A percentile compares a stretch with the other conserved stretches of the same genome.
phyloP scores from a whole-genome alignment of 257 asterid genomes.

The Capsicum pubescens region DNA sequence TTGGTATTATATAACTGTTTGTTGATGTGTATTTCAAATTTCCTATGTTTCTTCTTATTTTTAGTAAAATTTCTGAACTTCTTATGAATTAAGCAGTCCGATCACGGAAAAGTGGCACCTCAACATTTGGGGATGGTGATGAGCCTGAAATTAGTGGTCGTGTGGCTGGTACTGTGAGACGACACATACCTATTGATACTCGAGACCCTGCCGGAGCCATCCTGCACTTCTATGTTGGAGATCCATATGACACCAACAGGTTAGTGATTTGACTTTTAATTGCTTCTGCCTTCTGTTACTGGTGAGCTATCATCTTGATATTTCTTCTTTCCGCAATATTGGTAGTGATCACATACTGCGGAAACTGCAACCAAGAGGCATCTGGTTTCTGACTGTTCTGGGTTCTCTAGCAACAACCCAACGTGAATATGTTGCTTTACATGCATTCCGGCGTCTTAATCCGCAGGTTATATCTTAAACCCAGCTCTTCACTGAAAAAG shows the following conservation, averaged over 20 bases:
- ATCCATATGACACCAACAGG: conserved; percentile 82
- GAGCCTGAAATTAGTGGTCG: conserved; percentile 79
- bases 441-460: conserved; percentile 96
- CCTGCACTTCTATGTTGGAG: conserved; percentile 92
- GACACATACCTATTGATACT: conserved; percentile 86
- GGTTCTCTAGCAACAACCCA: conserved; percentile 97
- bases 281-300: not conserved
- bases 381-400: conserved; percentile 86
- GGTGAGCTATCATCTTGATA: conserved; percentile 10
- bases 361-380: conserved; percentile 87
- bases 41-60: conserved; percentile 23
- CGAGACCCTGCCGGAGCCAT: conserved; percentile 91
- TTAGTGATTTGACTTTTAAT: conserved; percentile 33
- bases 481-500: conserved; percentile 9
- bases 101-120: conserved; percentile 59
- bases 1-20: conserved; percentile 29
- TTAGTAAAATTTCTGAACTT: conserved; percentile 20
- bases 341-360: conserved; percentile 83
- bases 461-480: conserved; percentile 60
- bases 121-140: conserved; percentile 69
- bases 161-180: conserved; percentile 95
- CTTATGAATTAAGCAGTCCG: conserved; percentile 54
- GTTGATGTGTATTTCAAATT: conserved; percentile 24
- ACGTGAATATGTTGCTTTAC: conserved; percentile 89
- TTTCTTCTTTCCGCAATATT: conserved; percentile 56